phyloP scores from a whole-genome alignment of 1,284 basidiomycete genomes.

The Apiotrichum siamense region DNA sequence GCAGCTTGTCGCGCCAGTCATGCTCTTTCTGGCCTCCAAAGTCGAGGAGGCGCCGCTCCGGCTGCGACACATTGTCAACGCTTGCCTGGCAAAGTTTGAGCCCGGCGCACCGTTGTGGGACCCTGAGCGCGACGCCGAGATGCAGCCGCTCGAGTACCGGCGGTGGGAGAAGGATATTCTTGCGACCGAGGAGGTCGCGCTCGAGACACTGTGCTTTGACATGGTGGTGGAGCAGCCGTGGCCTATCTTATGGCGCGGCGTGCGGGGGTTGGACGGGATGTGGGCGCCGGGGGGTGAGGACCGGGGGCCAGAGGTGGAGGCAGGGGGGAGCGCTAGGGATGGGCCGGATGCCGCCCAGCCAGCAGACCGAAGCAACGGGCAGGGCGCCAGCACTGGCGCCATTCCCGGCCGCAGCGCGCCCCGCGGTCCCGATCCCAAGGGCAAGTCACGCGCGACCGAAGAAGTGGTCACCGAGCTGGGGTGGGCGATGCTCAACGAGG shows the following conservation, averaged over 20 bases:
- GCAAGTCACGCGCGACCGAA: conserved; percentile 20
- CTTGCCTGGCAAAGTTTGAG: conserved; percentile 31
- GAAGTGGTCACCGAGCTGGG: conserved; percentile 18
- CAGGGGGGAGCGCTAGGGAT: background rate
- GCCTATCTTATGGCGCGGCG: conserved; percentile 60
- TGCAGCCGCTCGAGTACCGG: conserved; percentile 60
- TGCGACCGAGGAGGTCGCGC: conserved; percentile 69
- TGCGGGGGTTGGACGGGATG: conserved; percentile 44
- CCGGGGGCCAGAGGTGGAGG: background rate
- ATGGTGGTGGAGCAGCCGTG: conserved; percentile 79
- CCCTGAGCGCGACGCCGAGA: conserved; percentile 11
- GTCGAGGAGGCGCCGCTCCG: conserved; percentile 47
- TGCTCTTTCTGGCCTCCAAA: conserved; percentile 86
- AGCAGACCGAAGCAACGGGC: background rate
- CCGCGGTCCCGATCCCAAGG: conserved; percentile 1
- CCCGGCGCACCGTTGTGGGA: conserved; percentile 20
- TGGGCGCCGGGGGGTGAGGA: background rate
- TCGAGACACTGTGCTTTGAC: conserved; percentile 88
- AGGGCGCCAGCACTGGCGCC: background rate
- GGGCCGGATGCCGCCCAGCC: conserved; percentile 1
- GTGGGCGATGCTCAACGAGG: conserved; percentile 31
- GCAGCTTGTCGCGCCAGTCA: conserved; percentile 82
- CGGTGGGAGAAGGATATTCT: conserved; percentile 67
- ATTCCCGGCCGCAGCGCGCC: background rate
- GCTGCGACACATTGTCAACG: conserved; percentile 37